Base-by-base conservation (phyloP, 2,329 filamentous ascomycete genomes). In the Macrophomina phaseolina region DNA sequence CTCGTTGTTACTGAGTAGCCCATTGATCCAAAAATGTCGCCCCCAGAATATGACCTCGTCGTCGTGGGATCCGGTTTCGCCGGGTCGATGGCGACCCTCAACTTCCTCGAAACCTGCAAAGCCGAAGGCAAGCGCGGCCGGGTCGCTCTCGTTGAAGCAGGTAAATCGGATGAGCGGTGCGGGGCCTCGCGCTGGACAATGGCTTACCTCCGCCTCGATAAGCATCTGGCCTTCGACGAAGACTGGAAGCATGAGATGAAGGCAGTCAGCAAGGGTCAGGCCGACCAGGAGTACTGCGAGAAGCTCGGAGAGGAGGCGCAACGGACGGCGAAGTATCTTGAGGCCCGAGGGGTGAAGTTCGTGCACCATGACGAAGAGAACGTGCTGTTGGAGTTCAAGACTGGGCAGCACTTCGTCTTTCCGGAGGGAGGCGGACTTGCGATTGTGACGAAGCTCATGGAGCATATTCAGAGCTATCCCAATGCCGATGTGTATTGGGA, bases 131-230 rank as follows among this genome's bases (percentile, higher is more conserved):
- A 79, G 68, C 69, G 68, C 49, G 76, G 76, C 12, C 76, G 73
- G n/a, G 78, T 81, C 5, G 78, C 79, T 7, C 69, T 81, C 32
- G 73, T 81, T 42, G 79, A 81, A 69, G 78, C 76, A 6, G 78
- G 79, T 40, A 77, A 76, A 65, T 72, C 77, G 23, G 77, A 75
- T 34, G 79, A 81, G 69, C 75, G 78, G 66, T 80, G 77, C 66
- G 79, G 78, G 48, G 78, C 79, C 42, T 78, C 74, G 8, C 73
- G 78, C 60, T 80, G 78, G 79, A 81, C 78, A 3, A 80, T 79
- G 76, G 78, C 79, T 5, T 80, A 80, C 67, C 72, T 81, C 7
- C 71, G 78, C n/a, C 69, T 81, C 6, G 78, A 80, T 71, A 76
- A 76, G 67, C 72, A 80, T 64, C 70, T 77, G 18, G 68, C 72